These are phyloP conservation scores for Tylopilus balloui DNA, from an alignment of 768 basidiomycete species.

Conservation along the genomic window DNA sequence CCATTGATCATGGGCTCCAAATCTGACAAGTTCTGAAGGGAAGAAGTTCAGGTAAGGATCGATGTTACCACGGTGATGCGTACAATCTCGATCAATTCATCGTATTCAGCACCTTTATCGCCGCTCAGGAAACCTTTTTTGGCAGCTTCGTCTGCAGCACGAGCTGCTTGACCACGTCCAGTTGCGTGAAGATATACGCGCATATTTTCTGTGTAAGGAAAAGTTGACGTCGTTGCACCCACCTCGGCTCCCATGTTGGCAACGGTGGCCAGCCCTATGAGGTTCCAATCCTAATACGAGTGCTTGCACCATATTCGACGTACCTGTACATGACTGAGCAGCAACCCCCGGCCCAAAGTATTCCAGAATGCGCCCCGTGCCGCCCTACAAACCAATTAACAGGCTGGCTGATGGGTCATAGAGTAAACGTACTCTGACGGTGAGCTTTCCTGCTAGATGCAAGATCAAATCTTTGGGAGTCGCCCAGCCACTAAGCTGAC, in stretches of 20 bases:
- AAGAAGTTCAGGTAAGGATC: neutral
- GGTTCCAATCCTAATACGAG: neutral
- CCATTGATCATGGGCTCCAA: slow-evolving; percentile 94
- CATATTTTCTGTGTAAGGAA: slow-evolving; percentile 94
- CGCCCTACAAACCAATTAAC: slow-evolving; percentile 54
- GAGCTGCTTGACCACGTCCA: slow-evolving; percentile 79
- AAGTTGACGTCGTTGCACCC: slow-evolving; percentile 98
- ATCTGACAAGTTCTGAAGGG: slow-evolving; percentile 70
- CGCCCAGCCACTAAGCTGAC: slow-evolving; percentile 84
- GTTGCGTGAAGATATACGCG: slow-evolving; percentile 86
- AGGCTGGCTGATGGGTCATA: neutral
- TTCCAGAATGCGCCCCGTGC: slow-evolving; percentile 92
- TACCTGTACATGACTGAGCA: slow-evolving; percentile 89
- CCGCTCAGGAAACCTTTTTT: slow-evolving; percentile 71
- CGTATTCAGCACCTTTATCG: slow-evolving; percentile 88
- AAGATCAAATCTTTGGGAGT: slow-evolving; percentile 97
- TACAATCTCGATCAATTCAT: slow-evolving; percentile 92
- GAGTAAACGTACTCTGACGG: slow-evolving; percentile 67
- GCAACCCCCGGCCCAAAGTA: slow-evolving; percentile 94
- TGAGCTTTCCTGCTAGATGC: slow-evolving; percentile 88
- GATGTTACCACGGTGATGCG: slow-evolving; percentile 23
- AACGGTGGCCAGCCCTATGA: slow-evolving; percentile 81
- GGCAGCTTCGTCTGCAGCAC: slow-evolving; percentile 82
- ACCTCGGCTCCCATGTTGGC: slow-evolving; percentile 99
- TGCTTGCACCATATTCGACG: slow-evolving; percentile 3